Base-by-base conservation (phyloP, 2,329 filamentous ascomycete genomes). In the Pseudogymnoascus sp. region DNA sequence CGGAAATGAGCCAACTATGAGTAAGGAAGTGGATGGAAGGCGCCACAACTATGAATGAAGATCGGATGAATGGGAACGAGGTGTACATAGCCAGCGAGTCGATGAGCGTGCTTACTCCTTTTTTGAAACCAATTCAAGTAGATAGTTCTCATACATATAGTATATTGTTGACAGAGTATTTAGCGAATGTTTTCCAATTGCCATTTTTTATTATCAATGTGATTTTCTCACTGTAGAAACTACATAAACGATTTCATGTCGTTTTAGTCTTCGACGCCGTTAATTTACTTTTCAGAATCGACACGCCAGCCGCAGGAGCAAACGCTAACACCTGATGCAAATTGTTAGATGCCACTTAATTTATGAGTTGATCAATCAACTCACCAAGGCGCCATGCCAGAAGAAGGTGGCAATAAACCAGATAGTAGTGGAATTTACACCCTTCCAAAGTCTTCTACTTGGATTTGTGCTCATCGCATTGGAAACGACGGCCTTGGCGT, bases 391-490 rank as follows among this genome's bases (percentile, higher is more conserved):
- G 9, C 58, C 63, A 37, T 62, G 35, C 62, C 62, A 66, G 6
- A 63, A 60, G 58, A 68, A 68, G 1, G 64, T 64, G n/a, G 22
- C n/a, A 15, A 41, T 22, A 20, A 66, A 47, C 68, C 65, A 68
- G 18, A 68, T 36, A 15, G 12, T 4, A 15, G 7, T 62, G 18
- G 61, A 33, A 7, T 30, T 36, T n/a, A 61, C 62, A n/a, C 68
- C 68, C 35, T 60, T 58, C 65, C 62, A 66, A 5, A 63, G 65
- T 60, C 63, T 47, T 33, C 61, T 64, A 11, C 60, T 67, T 8
- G 68, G 65, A 15, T 64, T 62, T 2, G 57, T 58, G 37, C 64
- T 68, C 57, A 69, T 15, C 1, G 62, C 65, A 62, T 69, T 69
- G 12, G 58, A 60, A 4, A 68, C 66, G 11, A 68, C 66, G 2